These are phyloP conservation scores for Cryphonectria carpinicola DNA, from an alignment of 2,329 filamentous ascomycete species.

Conservation along the genomic window DNA sequence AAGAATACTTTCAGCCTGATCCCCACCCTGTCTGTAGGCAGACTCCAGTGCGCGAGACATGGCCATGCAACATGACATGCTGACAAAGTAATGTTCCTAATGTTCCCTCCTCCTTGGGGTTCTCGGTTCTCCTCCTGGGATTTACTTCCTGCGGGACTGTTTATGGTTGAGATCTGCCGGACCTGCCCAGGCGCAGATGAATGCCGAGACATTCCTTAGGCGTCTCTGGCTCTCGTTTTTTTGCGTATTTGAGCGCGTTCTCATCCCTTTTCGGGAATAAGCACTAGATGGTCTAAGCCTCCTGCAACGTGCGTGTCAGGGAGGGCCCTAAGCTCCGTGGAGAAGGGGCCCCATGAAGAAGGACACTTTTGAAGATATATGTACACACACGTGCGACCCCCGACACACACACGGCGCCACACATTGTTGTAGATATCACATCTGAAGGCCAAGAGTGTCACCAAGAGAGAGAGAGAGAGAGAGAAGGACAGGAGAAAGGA, in stretches of 20 bases:
- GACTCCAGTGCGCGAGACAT: not conserved
- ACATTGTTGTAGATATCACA: not conserved
- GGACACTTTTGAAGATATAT: not conserved
- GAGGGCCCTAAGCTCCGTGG: not conserved
- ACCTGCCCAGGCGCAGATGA: not conserved
- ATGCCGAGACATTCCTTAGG: not conserved
- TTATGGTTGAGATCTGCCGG: not conserved
- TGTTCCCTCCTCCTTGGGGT: too few species aligned
- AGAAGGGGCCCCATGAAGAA: not conserved
- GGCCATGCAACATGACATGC: not conserved
- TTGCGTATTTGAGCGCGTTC: not conserved
- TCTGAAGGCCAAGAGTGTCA: not conserved
- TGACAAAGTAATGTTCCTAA: not conserved
- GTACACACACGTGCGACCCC: not conserved
- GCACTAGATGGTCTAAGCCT: slow-evolving; percentile 4
- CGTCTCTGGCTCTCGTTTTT: not conserved
- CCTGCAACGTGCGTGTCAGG: not conserved
- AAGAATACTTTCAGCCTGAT: not conserved
- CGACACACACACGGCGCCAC: not conserved
- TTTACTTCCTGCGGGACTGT: not conserved
- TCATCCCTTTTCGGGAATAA: not conserved
- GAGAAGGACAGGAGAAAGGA: too few species aligned
- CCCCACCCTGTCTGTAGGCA: not conserved
- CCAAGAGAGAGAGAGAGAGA: not conserved
- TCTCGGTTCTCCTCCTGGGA: not conserved